Base-by-base conservation (phyloP, 805 yeast genomes). In the Candida loeiensis region DNA sequence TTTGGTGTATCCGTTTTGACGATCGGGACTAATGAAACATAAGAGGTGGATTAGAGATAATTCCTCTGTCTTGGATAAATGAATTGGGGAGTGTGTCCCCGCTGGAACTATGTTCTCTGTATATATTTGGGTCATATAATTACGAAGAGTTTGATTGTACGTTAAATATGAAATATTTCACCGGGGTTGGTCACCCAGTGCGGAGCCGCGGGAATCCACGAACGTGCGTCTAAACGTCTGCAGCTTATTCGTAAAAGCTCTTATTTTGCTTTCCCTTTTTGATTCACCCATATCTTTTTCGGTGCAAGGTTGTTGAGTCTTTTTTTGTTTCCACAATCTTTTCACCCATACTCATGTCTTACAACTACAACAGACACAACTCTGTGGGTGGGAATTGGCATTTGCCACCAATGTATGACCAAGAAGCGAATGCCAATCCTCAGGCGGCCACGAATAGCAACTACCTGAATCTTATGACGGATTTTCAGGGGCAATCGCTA, bases 341-440 rank as follows among this genome's bases (percentile, higher is more conserved):
- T 27, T 36, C 14, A 24, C 24, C 36, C 69, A 12, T 54, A 55
- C 40, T 56, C 58, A 30, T 30, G 33, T 30, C 33, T 45, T 56
- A 58, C 48, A 58, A 56, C 41, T 62, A 53, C 46, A 59, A 57
- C 46, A 49, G 69, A 30, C 70, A 61, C 47, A 66, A 59, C 36
- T 62, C 69, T n/a, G 53, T 61, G 17, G 68, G 68, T 5, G 69
- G 69, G 8, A 59, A 53, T 44, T 64, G 68, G 68, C 61, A 59
- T 35, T 45, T 62, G 37, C 66, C 66, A 13, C 62, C 61, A 2
- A 33, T 39, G 18, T 30, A 30, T 21, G 34, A 34, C 22, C 37
- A 28, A 26, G 20, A 41, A 25, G 33, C 40, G 36, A 19, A 34
- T 28, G 33, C 39, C 27, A 37, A 25, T 24, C 34, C 13, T 25